Evolutionary conservation across 192 early-diverging fungal species (phyloP).

Genomic region (Linnemannia hyalina): DNA sequence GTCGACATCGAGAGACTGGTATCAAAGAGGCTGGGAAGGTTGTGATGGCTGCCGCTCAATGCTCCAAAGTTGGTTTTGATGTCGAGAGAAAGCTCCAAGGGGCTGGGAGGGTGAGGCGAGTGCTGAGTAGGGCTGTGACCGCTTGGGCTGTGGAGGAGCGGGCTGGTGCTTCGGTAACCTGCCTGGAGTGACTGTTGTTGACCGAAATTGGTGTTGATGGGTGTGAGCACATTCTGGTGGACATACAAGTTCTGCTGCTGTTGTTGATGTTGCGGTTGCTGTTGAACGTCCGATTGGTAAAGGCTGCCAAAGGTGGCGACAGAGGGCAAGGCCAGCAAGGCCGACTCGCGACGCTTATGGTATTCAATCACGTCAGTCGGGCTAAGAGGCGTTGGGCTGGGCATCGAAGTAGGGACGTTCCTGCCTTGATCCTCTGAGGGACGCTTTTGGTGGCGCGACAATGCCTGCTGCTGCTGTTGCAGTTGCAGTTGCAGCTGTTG

Average conservation of each 20-base stretch:
- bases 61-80: constrained; percentile 46
- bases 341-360: constrained; percentile 36
- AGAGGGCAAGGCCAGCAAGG: constrained; percentile 18
- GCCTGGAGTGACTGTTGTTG: constrained; percentile 14
- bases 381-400: constrained; percentile 41
- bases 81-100: constrained; percentile 40
- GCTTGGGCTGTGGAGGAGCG: constrained; percentile 33
- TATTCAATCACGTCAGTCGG: constrained; percentile 28
- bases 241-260: constrained; percentile 10
- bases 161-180: constrained; percentile 38
- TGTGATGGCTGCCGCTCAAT: constrained; percentile 33
- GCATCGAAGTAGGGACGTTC: not conserved
- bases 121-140: constrained; percentile 26
- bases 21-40: constrained; percentile 40
- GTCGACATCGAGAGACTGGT: constrained; percentile 29
- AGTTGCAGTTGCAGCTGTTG: constrained; percentile 23
- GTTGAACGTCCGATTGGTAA: constrained; percentile 1
- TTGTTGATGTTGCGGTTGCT: constrained; percentile 20
- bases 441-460: not conserved
- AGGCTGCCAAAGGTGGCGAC: constrained; percentile 10
- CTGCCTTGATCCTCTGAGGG: not conserved
- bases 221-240: constrained; percentile 11
- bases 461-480: constrained; percentile 23
- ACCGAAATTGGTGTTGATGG: not conserved
- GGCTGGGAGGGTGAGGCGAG: constrained; percentile 45